Evolutionary conservation across 306 rosid species (phyloP), one percentile per base, ranked within the genome.

Genomic region (Luffa acutangula): DNA sequence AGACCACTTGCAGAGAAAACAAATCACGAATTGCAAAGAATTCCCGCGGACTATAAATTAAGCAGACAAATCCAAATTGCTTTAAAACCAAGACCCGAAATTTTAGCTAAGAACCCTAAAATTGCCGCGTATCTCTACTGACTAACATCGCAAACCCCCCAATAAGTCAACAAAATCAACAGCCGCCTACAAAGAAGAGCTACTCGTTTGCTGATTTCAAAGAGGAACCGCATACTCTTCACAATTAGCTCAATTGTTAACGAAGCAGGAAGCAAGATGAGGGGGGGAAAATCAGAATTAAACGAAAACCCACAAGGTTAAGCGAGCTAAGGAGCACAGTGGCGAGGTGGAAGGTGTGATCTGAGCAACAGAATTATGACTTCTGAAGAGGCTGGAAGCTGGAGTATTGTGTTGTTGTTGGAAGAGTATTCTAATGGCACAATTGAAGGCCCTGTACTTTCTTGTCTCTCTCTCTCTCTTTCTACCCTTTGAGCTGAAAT

Each of bases 71-170:
- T 42, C 41, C 41, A 13, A 71, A 46, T 42, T 46, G 41, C 8
- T 25, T 46, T 31, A 18, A 66, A 51, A 34, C 48, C 13, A 49
- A 51, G 20, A 51, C 66, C 54, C 72, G 3, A 43, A 58, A 58
- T 18, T 45, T 77, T 59, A 77, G 42, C 69, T 42, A 20, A 37
- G 56, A 77, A 59, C 80, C 80, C 80, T 77, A 77, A 58, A 77
- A 77, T 60, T 46, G 33, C 41, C 4, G 43, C 57, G 36, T 59
- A 36, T 43, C 15, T 54, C 69, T 13, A 59, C 14, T 42, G 41
- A 41, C 37, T 17, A 59, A 77, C 71, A 77, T 45, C 42, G 43
- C 7, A 59, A 77, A 77, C 80, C 71, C 80, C 71, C 71, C 46
- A 77, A 9, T 77, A 42, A 58, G 66, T 37, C 49, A 56, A 21